phyloP scores from a whole-genome alignment of 495 filamentous ascomycete genomes.

The Aspergillus hancockii region DNA sequence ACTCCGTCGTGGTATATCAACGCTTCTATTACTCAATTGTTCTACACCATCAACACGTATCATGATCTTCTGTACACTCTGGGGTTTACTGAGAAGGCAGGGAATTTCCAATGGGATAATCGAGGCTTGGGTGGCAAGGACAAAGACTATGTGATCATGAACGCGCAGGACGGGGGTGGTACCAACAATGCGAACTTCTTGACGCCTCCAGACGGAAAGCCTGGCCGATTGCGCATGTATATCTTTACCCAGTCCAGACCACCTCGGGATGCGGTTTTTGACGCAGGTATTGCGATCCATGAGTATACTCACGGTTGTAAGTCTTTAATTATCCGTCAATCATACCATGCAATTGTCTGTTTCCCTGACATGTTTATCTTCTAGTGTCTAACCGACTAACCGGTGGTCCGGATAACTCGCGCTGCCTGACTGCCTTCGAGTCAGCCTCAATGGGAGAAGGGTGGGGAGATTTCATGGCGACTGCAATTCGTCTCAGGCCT shows the following conservation, averaged over 20 bases:
- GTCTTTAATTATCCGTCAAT: neutral
- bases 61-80: constrained; percentile 55
- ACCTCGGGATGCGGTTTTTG: constrained; percentile 47
- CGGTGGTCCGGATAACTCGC: constrained; percentile 50
- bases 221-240: constrained; percentile 48
- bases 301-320: constrained; percentile 40
- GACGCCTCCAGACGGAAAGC: constrained; percentile 49
- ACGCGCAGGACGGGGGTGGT: constrained; percentile 53
- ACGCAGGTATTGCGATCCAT: constrained; percentile 51
- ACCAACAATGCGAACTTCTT: constrained; percentile 54
- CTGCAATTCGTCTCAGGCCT: constrained; percentile 50
- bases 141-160: constrained; percentile 53
- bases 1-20: constrained; percentile 8
- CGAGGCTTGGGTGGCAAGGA: constrained; percentile 44
- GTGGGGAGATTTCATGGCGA: constrained; percentile 56
- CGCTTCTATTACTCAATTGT: constrained; percentile 43
- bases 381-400: constrained; percentile 51
- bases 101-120: constrained; percentile 57
- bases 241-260: constrained; percentile 23
- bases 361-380: neutral
- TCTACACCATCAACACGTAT: constrained; percentile 55
- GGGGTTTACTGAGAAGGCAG: constrained; percentile 54
- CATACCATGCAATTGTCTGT: neutral
- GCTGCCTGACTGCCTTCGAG: constrained; percentile 47
- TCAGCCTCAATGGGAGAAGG: constrained; percentile 56